Base-by-base conservation (phyloP, 1,139 yeast genomes). In the Scheffersomyces segobiensis region DNA sequence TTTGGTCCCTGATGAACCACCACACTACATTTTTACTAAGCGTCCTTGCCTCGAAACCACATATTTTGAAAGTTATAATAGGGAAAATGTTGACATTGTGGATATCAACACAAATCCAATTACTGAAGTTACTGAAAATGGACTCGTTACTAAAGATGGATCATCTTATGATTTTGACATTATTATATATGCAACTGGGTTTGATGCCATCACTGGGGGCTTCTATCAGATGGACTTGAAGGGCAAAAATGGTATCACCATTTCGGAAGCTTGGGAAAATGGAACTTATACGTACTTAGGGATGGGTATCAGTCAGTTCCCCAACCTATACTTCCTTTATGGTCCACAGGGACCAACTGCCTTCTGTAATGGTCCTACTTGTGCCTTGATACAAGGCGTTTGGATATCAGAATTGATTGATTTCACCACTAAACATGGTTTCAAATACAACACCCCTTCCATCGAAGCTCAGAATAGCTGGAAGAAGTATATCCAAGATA, bases 301-400 rank as follows among this genome's bases (percentile, higher is more conserved):
- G 20, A 48, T 48, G 50, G 26, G 50, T 20, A 48, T 48, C 18
- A 48, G 50, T 19, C 50, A 71, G 65, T 22, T 68, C 62, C 58
- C 74, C 71, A 56, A 71, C 67, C 57, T 71, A 68, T 70, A 63
- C 56, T 68, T 63, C 55, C 59, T 68, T 52, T 71, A 71, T 55
- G 74, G 74, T 7, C 73, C 74, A 8, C 72, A 69, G 49, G 70
- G 66, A 2, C 74, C 74, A 12, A 70, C 73, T 19, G 67, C 71
- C 2, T 68, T 71, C 55, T 61, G 63, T 26, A 70, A 70, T 56
- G 74, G 72, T 3, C 73, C 73, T n/a, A 63, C 67, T 6, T 66
- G 70, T 55, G 57, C 57, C 51, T 68, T 67, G 50, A 53, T 66
- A 22, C 73, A 69, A 56, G 57, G 62, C 14, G 63, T 63, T 48